Evolutionary conservation across 495 filamentous ascomycete genomes (phyloP).

Genomic region (Aspergillus funiculosus): DNA sequence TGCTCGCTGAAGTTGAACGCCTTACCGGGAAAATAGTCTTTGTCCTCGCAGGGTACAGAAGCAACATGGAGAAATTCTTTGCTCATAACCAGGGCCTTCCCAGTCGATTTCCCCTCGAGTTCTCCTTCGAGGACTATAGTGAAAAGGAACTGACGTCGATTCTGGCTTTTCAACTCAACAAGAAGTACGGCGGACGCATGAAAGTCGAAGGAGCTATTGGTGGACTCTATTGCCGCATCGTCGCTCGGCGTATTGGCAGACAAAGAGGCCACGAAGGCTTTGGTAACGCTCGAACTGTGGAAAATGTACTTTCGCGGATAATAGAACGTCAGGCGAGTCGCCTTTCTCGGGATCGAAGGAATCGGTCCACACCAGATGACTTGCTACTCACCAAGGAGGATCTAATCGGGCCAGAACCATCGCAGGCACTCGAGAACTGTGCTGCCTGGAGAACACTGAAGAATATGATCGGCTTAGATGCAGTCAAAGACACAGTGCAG

Average conservation of each 20-base stretch:
- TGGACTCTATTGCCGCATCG: slow-evolving; percentile 64
- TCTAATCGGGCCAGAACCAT: slow-evolving; percentile 62
- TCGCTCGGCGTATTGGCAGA: slow-evolving; percentile 53
- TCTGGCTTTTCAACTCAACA: slow-evolving; percentile 40
- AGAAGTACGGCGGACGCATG: slow-evolving; percentile 49
- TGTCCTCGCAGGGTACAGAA: slow-evolving; percentile 70
- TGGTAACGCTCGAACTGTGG: slow-evolving; percentile 64
- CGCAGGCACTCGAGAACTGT: slow-evolving; percentile 41
- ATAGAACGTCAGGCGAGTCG: slow-evolving; percentile 53
- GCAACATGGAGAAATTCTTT: slow-evolving; percentile 76
- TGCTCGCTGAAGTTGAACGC: slow-evolving; percentile 73
- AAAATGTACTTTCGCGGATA: slow-evolving; percentile 54
- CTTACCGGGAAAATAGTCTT: slow-evolving; percentile 68
- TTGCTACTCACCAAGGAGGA: slow-evolving; percentile 54
- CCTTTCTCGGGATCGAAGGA: slow-evolving; percentile 37
- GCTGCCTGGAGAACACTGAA: slow-evolving; percentile 56
- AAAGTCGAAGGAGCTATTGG: slow-evolving; percentile 51
- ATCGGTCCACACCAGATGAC: slow-evolving; percentile 35
- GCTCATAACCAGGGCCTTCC: slow-evolving; percentile 69
- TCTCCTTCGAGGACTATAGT: slow-evolving; percentile 65
- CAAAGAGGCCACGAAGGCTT: slow-evolving; percentile 62
- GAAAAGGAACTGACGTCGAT: slow-evolving; percentile 60
- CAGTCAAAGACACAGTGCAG: slow-evolving; percentile 58
- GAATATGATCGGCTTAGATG: slow-evolving; percentile 51
- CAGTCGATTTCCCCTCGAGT: slow-evolving; percentile 61